phyloP scores from a whole-genome alignment of 495 filamentous ascomycete genomes.

The Aspergillus hancockii region DNA sequence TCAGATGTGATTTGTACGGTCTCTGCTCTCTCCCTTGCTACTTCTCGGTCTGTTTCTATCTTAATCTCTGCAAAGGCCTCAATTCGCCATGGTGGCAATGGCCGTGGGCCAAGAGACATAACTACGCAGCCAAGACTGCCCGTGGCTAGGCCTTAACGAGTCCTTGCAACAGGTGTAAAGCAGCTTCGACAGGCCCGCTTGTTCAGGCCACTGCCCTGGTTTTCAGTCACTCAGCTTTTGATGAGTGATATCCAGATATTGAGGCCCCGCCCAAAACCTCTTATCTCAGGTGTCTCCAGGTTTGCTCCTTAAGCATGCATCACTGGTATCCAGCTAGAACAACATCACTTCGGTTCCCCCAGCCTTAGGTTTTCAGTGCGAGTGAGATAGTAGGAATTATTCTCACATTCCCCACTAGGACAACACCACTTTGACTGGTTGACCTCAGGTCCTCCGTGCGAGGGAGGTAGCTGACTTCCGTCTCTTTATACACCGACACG shows the following conservation, averaged over 20 bases:
- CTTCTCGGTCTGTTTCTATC: constrained; percentile 20
- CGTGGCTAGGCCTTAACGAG: constrained; percentile 13
- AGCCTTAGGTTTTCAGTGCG: constrained; percentile 1
- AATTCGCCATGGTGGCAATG: constrained; percentile 16
- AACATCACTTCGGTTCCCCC: background rate
- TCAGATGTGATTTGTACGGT: background rate
- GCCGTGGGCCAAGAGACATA: constrained; percentile 16
- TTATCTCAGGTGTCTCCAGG: constrained; percentile 4
- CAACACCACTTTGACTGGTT: background rate
- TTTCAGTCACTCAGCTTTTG: background rate
- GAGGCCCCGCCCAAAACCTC: constrained; percentile 4
- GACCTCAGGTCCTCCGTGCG: constrained; percentile 1
- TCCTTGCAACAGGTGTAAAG: constrained; percentile 1
- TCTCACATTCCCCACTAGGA: background rate
- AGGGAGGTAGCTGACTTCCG: background rate
- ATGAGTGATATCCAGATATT: constrained; percentile 2
- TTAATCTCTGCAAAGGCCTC: constrained; percentile 15
- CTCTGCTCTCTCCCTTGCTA: constrained; percentile 9
- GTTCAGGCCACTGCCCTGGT: constrained; percentile 6
- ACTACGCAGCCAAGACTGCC: constrained; percentile 9
- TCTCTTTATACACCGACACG: constrained; percentile 1
- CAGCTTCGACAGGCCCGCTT: constrained; percentile 5
- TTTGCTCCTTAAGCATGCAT: constrained; percentile 8
- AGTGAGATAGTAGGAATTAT: constrained; percentile 1
- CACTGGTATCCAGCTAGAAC: background rate